phyloP scores from a whole-genome alignment of 2,329 filamentous ascomycete genomes.

The Nemania diffusa region DNA sequence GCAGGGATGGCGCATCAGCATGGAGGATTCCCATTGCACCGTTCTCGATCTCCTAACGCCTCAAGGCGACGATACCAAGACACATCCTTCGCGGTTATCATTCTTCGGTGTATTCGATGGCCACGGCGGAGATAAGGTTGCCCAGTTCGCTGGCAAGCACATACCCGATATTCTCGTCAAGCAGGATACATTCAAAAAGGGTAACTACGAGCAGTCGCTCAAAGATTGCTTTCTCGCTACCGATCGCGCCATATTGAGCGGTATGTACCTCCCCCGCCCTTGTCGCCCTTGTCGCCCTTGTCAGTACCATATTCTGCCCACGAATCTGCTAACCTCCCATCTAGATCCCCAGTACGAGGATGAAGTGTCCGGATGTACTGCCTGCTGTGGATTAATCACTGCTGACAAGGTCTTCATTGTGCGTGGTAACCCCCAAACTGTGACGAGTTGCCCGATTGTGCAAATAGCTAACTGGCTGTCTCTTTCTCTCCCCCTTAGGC shows the following conservation, averaged over 20 bases:
- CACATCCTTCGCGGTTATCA: conserved; percentile 78
- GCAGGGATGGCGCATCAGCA: conserved; percentile 99
- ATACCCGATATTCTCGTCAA: conserved; percentile 94
- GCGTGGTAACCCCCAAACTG: conserved; percentile 57
- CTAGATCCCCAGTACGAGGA: conserved; percentile 96
- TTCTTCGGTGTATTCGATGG: conserved; percentile 99
- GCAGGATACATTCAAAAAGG: conserved; percentile 91
- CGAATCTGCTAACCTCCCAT: conserved; percentile 35
- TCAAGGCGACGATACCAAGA: conserved; percentile 66
- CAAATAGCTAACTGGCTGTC: conserved; percentile 42
- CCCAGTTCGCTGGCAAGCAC: conserved; percentile 89
- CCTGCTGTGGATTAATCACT: conserved; percentile 88
- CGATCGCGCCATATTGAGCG: conserved; percentile 93
- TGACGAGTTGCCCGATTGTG: conserved; percentile 14
- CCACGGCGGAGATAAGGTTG: conserved; percentile 96
- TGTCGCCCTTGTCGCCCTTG: too few species aligned
- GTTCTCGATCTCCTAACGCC: conserved; percentile 83
- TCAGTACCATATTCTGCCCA: neutral
- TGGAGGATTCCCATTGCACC: conserved; percentile 95
- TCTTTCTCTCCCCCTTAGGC: too few species aligned
- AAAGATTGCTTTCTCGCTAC: conserved; percentile 98
- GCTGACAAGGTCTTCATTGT: conserved; percentile 95
- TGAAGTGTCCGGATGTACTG: conserved; percentile 97
- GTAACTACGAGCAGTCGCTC: conserved; percentile 92
- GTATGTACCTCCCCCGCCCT: conserved; percentile 60